Base-by-base conservation (phyloP, 1,284 basidiomycete species). In the Trichosporon coremiiforme region DNA sequence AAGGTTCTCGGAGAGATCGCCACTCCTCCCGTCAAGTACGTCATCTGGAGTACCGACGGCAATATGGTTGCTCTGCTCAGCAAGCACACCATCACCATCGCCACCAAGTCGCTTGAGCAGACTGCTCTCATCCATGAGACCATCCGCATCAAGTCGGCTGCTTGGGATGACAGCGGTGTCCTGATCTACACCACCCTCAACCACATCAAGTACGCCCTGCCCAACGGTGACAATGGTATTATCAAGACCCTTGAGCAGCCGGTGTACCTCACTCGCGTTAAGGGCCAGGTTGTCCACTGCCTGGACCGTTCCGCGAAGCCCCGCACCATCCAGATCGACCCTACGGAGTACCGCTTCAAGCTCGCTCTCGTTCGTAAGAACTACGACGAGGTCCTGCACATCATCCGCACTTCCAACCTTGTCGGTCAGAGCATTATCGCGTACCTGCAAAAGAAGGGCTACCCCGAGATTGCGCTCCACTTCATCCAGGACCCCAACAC, bases 401-500 rank as follows among this genome's bases (percentile, higher is more conserved):
- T 99, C 84, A 99, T 99, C 84, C 89, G 91, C 74, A 98, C 91
- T 6, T 94, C 92, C 65, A 98, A 95, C 79, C 88, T 99, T 15
- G 90, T 99, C 72, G 97, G 97, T 3, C 97, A 99, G 85, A 96
- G 94, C 79, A 98, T 99, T 80, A 99, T 99, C 74, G 93, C 92
- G 6, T 99, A 99, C 83, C 84, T 99, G 73, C 97, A 99, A 79
- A 95, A 98, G 86, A 99, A 98, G 83, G 96, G 95, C 22, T 99
- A 96, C 87, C 96, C 97, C 8, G 97, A 99, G 93, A 98, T 99
- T 80, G 97, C 97, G 7, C 85, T 99, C 65, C 95, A 99, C 84
- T 99, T 99, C 78, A 96, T 99, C 12, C 94, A 99, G 86, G 97
- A 99, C 84, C 96, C 95, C 81, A 96, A 92, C 75, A 99, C 96